Base-by-base conservation (phyloP, 352 stramenopile genomes). In the Globisporangium nunn region DNA sequence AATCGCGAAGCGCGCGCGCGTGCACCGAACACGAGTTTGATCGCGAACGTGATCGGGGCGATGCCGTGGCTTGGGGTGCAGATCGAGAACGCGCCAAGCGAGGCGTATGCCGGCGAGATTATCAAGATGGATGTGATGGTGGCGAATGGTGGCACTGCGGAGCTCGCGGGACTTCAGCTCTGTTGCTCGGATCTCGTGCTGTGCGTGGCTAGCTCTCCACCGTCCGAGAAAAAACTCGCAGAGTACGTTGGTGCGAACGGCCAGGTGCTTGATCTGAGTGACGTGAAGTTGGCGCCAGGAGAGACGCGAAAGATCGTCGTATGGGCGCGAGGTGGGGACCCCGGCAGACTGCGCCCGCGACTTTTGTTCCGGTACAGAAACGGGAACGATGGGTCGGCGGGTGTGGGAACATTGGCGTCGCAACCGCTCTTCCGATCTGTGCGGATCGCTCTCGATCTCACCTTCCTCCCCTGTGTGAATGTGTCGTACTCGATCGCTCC, bases 61-160 rank as follows among this genome's bases (percentile, higher is more conserved):
- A 91, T 93, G 85, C 82, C 85, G 28, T 95, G 82, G 82, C 74
- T 95, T 23, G 82, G 85, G 7, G 83, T 93, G 2, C 75, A 82
- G 56, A 53, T 91, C 14, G 65, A 85, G 50, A 62, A 58, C 40
- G 59, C 71, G 45, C 49, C 64, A n/a, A 56, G 41, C 48, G 71
- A 88, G 35, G 64, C 61, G 31, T 87, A 74, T 61, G 68, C 86
- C 18, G 80, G 79, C 6, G 81, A 94, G 44, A 63, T 94, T 5
- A 57, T 94, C 12, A 61, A 68, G 40, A 68, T 83, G 54, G 68
- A 84, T 3, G 51, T 88, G 41, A 67, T 56, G 41, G 58, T 94
- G 0, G 33, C 73, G 18, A 94, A 94, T 55, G 62, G 66, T 11
- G 84, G 84, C 1, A 81, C 70, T 3, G 75, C 73, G 18, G 44